phyloP scores from a whole-genome alignment of 192 early-diverging fungal genomes.

The Dissophora globulifera region DNA sequence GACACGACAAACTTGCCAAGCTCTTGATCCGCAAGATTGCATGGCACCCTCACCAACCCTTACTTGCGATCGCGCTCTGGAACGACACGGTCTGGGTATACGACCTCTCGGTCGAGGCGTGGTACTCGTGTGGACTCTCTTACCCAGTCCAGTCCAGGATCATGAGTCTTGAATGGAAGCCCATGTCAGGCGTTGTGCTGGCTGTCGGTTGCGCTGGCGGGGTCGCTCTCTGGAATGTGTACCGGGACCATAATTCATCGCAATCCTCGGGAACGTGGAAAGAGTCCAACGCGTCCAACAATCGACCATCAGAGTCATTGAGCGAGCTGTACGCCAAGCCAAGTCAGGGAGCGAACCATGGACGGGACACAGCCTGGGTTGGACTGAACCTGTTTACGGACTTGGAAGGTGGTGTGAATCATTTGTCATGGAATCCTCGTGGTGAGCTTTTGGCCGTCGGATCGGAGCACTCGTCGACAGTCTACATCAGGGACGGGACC shows the following conservation, averaged over 20 bases:
- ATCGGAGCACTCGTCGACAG: slow-evolving; percentile 34
- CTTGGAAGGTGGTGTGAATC: slow-evolving; percentile 11
- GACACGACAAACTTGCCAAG: slow-evolving; percentile 41
- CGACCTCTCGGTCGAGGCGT: slow-evolving; percentile 66
- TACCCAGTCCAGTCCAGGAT: slow-evolving; percentile 24
- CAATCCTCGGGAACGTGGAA: not conserved
- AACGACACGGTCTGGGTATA: slow-evolving; percentile 76
- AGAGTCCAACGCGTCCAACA: slow-evolving; percentile 15
- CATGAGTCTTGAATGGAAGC: slow-evolving; percentile 42
- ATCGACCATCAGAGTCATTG: slow-evolving; percentile 20
- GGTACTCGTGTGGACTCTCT: slow-evolving; percentile 51
- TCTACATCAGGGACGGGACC: slow-evolving; percentile 23
- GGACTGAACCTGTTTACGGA: slow-evolving; percentile 16
- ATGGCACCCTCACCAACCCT: slow-evolving; percentile 78
- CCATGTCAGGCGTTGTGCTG: slow-evolving; percentile 42
- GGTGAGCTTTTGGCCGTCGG: slow-evolving; percentile 39
- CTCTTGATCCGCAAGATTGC: slow-evolving; percentile 67
- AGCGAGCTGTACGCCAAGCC: slow-evolving; percentile 7
- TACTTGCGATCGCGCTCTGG: slow-evolving; percentile 76
- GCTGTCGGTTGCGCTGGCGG: slow-evolving; percentile 29
- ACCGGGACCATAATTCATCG: slow-evolving; percentile 13
- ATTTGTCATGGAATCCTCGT: slow-evolving; percentile 44
- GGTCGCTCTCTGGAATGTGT: slow-evolving; percentile 40
- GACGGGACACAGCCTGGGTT: slow-evolving; percentile 30
- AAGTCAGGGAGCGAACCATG: slow-evolving; percentile 7